Percentiles rank a stretch among this genome's conserved stretches.
phyloP scores from a whole-genome alignment of 208 protist species.

The Trypanosoma congolense region DNA sequence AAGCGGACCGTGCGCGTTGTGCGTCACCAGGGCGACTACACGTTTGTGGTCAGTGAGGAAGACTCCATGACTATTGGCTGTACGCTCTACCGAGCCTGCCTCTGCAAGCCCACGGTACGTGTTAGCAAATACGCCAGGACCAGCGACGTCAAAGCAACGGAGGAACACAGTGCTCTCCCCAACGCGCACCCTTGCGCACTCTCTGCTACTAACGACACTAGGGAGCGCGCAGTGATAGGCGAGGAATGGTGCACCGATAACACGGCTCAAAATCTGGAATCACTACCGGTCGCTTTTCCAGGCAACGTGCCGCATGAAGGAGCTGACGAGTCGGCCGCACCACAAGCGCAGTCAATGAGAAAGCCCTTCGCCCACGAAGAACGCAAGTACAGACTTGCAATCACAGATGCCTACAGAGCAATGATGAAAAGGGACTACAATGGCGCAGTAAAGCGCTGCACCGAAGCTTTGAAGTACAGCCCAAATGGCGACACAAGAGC shows the following conservation, averaged over 20 bases:
- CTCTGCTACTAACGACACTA: too few species aligned
- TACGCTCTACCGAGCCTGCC: constrained; percentile 81
- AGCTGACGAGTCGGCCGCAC: too few species aligned
- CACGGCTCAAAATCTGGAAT: too few species aligned
- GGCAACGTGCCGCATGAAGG: too few species aligned
- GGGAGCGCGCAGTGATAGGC: too few species aligned
- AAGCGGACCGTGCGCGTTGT: constrained; percentile 59
- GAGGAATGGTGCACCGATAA: too few species aligned
- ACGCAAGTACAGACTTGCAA: constrained; percentile 32
- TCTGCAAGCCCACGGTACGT: constrained; percentile 77
- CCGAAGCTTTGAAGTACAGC: constrained; percentile 48
- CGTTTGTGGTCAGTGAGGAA: constrained; percentile 66
- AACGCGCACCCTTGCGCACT: too few species aligned
- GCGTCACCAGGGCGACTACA: constrained; percentile 78
- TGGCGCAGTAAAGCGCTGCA: constrained; percentile 65
- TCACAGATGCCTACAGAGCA: constrained; percentile 55
- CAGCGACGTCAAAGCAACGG: neutral
- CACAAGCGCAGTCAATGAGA: neutral
- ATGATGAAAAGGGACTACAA: constrained; percentile 49
- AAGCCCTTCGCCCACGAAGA: neutral
- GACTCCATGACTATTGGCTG: constrained; percentile 53
- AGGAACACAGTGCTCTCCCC: neutral
- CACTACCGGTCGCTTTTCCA: too few species aligned
- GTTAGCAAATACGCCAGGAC: constrained; percentile 17
- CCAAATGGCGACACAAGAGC: constrained; percentile 53